Evolutionary conservation across 352 stramenopile genomes (phyloP).

Genomic region (Pythium oligandrum): DNA sequence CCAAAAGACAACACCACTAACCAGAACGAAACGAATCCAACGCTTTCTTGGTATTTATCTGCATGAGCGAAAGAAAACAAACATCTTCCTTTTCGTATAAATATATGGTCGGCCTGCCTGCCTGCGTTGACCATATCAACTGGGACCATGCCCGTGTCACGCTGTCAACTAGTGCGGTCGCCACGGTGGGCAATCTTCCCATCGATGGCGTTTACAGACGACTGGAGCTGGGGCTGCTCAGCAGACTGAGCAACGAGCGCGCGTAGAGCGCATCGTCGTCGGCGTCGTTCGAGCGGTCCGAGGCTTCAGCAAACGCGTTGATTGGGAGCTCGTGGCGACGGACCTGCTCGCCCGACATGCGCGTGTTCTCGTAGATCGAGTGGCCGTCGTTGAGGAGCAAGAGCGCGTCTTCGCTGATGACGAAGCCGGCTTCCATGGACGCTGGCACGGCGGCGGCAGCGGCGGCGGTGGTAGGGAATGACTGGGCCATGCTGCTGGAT

Average conservation of each 20-base stretch:
- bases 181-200: too few species aligned
- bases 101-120: too few species aligned
- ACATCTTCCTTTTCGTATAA: too few species aligned
- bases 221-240: slow-evolving; percentile 27
- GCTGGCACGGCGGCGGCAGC: background rate
- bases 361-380: slow-evolving; percentile 53
- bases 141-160: too few species aligned
- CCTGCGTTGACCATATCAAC: too few species aligned
- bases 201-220: slow-evolving; percentile 23
- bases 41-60: too few species aligned
- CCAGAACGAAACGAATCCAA: too few species aligned
- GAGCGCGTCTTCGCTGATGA: slow-evolving; percentile 5
- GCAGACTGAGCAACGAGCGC: slow-evolving; percentile 38
- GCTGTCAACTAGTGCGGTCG: too few species aligned
- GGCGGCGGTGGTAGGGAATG: background rate
- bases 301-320: slow-evolving; percentile 26
- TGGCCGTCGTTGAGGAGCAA: slow-evolving; percentile 13
- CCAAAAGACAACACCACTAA: too few species aligned
- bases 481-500: background rate
- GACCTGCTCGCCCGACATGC: slow-evolving; percentile 50
- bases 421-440: background rate
- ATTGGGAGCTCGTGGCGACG: slow-evolving; percentile 38
- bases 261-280: slow-evolving; percentile 38
- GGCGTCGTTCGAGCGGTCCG: slow-evolving; percentile 38
- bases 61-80: too few species aligned